Evolutionary conservation across 371 early-diverging fungal genomes (phyloP), one percentile per base, ranked within the genome.

Genomic region (Synchytrium microbalum): DNA sequence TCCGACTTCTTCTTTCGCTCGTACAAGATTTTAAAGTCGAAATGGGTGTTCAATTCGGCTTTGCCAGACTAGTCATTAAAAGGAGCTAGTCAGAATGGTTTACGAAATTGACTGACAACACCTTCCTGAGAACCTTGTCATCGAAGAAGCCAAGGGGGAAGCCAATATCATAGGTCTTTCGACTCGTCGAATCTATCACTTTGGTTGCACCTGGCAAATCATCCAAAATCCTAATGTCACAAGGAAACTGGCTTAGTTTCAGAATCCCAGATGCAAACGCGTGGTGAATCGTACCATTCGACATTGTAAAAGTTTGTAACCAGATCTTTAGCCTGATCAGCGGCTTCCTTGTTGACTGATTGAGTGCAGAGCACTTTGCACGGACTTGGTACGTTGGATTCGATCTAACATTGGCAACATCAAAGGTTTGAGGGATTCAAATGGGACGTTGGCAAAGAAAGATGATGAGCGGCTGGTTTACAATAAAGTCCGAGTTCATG

Each of bases 151-250:
- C 51, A 14, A 51, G n/a, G n/a, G 51, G 51, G 51, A 51, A 51
- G 51, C 51, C 51, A 13, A 51, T 51, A 51, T 51, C 51, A n/a
- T 51, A 51, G 51, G 13, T 13, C 51, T 51, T 51, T n/a, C 51
- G 51, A 13, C n/a, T 51, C 14, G 51, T 51, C 51, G 51, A 51
- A 51, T 14, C n/a, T 14, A 14, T 14, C 51, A 51, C n/a, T n/a
- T 13, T 13, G 14, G 51, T 51, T n/a, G 51, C 51, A 14, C 14
- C 51, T 51, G 51, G 51, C n/a, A 51, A 51, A 13, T 51, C 51
- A 51, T 51, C 51, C 13, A 51, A n/a, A 51, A 51, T 51, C 51
- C 51, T 51, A 14, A n/a, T n/a, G n/a, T 14, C 14, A 51, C n/a
- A 51, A 51, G 51, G 51, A n/a, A 14, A n/a, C 51, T 51, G 14